Base-by-base conservation (phyloP, 352 stramenopile species). In the Pythium utonaiense region DNA sequence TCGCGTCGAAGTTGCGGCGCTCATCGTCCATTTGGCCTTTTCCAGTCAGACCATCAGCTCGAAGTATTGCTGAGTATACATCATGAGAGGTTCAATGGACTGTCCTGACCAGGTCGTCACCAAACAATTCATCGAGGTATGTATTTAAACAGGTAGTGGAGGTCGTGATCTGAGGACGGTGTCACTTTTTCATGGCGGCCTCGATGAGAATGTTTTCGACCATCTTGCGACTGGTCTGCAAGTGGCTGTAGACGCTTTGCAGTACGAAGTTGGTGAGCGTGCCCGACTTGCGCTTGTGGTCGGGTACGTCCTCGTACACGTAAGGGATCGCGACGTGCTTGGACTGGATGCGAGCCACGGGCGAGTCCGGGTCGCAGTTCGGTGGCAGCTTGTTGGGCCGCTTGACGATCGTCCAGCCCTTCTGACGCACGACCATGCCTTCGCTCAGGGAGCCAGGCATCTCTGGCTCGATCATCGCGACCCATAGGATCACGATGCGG, bases 401-500 rank as follows among this genome's bases (percentile, higher is more conserved):
- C 34, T 7, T 41, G 14, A 55, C 36, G 21, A 61, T 19, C 30
- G 31, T 52, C 66, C 71, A 87, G 6, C 71, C 73, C 40, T 70
- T 67, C 57, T 82, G 73, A 8, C 75, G 60, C 48, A 87, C 77
- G 17, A 68, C 63, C 6, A 88, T 64, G 44, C 71, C 73, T 1
- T 74, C 66, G 34, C 81, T 60, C 0, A n/a, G n/a, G n/a, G n/a
- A n/a, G n/a, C n/a, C n/a, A n/a, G 68, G 70, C 16, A 59, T 65
- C 13, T 79, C 67, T 0, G 75, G 73, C 22, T 81, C 77, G 25
- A 80, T 54, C 9, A 74, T 21, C 3, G 69, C 70, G 7, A 64
- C 57, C 63, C 73, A 83, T 3, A 83, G 19, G 36, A 88, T 68
- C 22, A 87, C 53, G 16, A 82, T 58, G 25, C 75, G 75, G 0